Base-by-base conservation (phyloP, 108 stramenopile species). In the Seminavis robusta region DNA sequence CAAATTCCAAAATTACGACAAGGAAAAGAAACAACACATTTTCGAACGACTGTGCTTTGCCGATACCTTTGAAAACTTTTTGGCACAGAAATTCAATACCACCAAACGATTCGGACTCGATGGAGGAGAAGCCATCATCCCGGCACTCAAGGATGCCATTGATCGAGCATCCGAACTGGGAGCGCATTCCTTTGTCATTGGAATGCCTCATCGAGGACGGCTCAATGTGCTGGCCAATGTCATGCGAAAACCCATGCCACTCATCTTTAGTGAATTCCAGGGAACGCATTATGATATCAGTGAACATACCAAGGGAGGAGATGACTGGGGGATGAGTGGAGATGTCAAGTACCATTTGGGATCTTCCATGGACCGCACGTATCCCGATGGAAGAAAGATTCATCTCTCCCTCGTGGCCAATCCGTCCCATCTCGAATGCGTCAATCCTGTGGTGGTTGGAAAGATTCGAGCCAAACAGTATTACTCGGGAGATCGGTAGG, bases 301-400 rank as follows among this genome's bases (percentile, higher is more conserved):
- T 33, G 67, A 86, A 15, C 74, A 94, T 52, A 67, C 67, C 62
- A 81, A 89, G 50, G 71, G 50, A 52, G 59, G 68, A 60, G 70
- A 76, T 42, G 86, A 86, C 41, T 97, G 94, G 89, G 84, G 81
- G 9, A 83, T 82, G 58, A 64, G 86, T 19, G 96, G 97, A 3
- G 98, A 99, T 79, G 98, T 99, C 65, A 99, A 98, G 92, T 99
- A 99, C 67, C 99, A 99, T 71, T 76, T 99, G 44, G 99, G 99
- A 58, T 98, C 97, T 32, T 88, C 94, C 54, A 97, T 96, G 95
- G 90, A 94, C 64, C 90, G 99, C 26, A 88, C 94, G 52, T 99
- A 99, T 63, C 97, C 97, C 24, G 97, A 98, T 66, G 97, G 97
- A 21, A 69, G 96, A 24, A 64, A 71, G 20, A 92, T 99, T 47